Evolutionary conservation across 1,139 yeast species (phyloP).

Genomic region (Diutina mesorugosa): DNA sequence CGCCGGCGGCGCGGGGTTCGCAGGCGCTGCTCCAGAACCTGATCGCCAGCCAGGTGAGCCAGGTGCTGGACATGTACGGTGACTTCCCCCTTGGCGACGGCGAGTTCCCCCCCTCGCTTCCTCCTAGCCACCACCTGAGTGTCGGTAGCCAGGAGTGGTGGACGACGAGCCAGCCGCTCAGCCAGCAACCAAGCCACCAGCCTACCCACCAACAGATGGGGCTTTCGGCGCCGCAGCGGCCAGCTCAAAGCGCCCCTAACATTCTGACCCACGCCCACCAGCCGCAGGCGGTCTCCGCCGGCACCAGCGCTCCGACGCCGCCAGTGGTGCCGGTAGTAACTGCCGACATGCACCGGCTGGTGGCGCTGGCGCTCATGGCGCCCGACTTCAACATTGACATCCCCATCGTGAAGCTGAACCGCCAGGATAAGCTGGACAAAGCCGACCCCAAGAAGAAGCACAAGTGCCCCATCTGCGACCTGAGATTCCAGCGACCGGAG

Average conservation of each 20-base stretch:
- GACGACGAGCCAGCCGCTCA: background rate
- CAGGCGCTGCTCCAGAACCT: slow-evolving; percentile 1
- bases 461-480: slow-evolving; percentile 66
- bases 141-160: background rate
- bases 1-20: background rate
- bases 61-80: background rate
- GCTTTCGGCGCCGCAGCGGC: background rate
- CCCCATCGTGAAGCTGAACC: slow-evolving; percentile 2
- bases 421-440: slow-evolving; percentile 12
- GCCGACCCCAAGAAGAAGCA: slow-evolving; percentile 52
- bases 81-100: background rate
- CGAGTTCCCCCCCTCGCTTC: background rate
- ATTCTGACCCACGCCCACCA: background rate
- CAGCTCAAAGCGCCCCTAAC: background rate
- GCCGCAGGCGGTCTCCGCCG: background rate
- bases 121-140: background rate
- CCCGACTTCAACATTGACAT: slow-evolving; percentile 2
- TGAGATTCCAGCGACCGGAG: slow-evolving; percentile 77
- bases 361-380: slow-evolving; percentile 2
- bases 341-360: background rate
- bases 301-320: background rate
- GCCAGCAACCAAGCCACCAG: background rate
- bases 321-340: background rate
- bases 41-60: background rate
- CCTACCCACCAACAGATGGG: background rate